phyloP scores from a whole-genome alignment of 495 filamentous ascomycete species.

The Hypoxylon rickii region DNA sequence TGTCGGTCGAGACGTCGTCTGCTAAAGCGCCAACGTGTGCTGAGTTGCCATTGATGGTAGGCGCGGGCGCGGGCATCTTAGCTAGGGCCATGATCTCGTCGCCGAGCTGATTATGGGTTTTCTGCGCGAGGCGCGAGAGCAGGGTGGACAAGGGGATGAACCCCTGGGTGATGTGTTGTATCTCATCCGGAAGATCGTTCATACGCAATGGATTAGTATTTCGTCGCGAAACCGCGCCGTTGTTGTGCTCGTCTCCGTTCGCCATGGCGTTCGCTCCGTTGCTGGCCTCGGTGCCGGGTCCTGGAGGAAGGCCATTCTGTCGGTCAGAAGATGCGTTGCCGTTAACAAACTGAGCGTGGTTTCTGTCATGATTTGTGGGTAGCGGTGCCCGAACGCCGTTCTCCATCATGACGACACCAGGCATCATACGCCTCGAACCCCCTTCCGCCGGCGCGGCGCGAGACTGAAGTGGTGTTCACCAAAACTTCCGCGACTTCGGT shows the following conservation, averaged over 20 bases:
- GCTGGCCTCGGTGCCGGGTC: conserved; percentile 7
- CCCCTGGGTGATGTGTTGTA: conserved; percentile 76
- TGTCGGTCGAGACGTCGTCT: conserved; percentile 66
- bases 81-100: conserved; percentile 72
- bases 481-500: conserved; percentile 17
- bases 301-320: conserved; percentile 21
- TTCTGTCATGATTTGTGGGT: conserved; percentile 57
- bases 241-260: conserved; percentile 33
- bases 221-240: conserved; percentile 22
- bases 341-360: conserved; percentile 48
- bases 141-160: conserved; percentile 73
- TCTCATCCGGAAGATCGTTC: conserved; percentile 69
- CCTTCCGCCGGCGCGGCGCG: conserved; percentile 43
- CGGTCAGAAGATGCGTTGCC: conserved; percentile 35
- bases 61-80: conserved; percentile 60
- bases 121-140: conserved; percentile 76
- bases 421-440: conserved; percentile 43
- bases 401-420: conserved; percentile 57
- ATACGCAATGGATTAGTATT: conserved; percentile 37
- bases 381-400: conserved; percentile 49
- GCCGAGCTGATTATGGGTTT: conserved; percentile 75
- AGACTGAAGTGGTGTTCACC: conserved; percentile 33
- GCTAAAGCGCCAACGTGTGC: conserved; percentile 25
- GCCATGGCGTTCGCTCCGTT: conserved; percentile 24
- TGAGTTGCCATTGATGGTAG: conserved; percentile 56